Percentiles rank a stretch among this genome's conserved stretches.
Conservation (phyloP, 352 stramenopile species). For the Phytophthora syringae region DNA sequence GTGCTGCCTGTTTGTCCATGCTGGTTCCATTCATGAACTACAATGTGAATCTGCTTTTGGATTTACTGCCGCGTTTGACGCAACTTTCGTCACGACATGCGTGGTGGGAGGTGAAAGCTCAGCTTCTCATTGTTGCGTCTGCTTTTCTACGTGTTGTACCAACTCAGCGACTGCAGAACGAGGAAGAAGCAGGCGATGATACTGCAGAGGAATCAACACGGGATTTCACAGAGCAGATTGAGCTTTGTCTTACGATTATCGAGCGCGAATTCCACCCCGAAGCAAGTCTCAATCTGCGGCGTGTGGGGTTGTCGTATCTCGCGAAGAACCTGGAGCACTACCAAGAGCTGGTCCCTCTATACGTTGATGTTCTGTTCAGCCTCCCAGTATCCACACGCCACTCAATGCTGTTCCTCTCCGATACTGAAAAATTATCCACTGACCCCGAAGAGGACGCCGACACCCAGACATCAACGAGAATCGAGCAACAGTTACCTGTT, state of each 20-base stretch:
- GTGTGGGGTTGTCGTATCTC: constrained; percentile 63
- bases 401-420: constrained; percentile 37
- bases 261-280: constrained; percentile 76
- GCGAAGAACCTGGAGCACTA: constrained; percentile 64
- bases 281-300: constrained; percentile 62
- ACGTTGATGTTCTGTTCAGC: constrained; percentile 78
- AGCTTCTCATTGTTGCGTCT: constrained; percentile 73
- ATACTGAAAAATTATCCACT: not conserved
- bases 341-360: constrained; percentile 80
- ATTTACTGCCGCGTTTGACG: constrained; percentile 71
- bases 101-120: constrained; percentile 89
- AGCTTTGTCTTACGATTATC: constrained; percentile 71
- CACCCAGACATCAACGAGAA: not conserved
- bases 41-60: constrained; percentile 52
- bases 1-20: constrained; percentile 82
- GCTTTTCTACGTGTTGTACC: constrained; percentile 55
- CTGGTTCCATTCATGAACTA: constrained; percentile 49
- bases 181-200: constrained; percentile 15
- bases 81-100: constrained; percentile 62
- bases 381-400: constrained; percentile 50
- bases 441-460: constrained; percentile 8
- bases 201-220: constrained; percentile 15
- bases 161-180: constrained; percentile 12
- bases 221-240: constrained; percentile 75
- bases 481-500: constrained; percentile 52